These are phyloP conservation scores for Candida anglica DNA, from an alignment of 805 yeast genomes.

Conservation along the genomic window DNA sequence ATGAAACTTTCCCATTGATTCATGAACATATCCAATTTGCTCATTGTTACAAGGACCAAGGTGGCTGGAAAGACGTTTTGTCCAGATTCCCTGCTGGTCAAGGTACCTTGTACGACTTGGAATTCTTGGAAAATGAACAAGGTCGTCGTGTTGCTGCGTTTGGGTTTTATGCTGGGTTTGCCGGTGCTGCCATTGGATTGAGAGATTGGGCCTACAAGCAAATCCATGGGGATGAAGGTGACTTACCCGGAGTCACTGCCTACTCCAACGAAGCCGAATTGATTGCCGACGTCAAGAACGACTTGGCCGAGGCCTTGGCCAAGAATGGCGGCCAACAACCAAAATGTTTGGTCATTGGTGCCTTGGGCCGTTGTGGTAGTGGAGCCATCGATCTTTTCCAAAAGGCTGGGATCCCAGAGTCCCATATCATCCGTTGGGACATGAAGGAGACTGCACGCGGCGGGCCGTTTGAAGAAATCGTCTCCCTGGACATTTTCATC, in stretches of 20 bases:
- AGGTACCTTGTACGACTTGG: conserved; percentile 89
- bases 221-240: conserved; percentile 52
- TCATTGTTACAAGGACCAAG: conserved; percentile 97
- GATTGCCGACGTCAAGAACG: conserved; percentile 64
- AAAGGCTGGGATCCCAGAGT: conserved; percentile 84
- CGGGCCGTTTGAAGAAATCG: conserved; percentile 95
- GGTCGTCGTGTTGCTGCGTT: conserved; percentile 99
- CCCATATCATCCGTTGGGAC: conserved; percentile 88
- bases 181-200: conserved; percentile 97
- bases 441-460: conserved; percentile 95
- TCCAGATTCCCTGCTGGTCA: conserved; percentile 86
- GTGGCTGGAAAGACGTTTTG: conserved; percentile 92
- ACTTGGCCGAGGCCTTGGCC: conserved; percentile 51
- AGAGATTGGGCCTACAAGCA: conserved; percentile 94
- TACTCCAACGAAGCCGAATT: conserved; percentile 76
- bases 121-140: conserved; percentile 86
- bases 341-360: conserved; percentile 87
- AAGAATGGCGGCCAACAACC: conserved; percentile 67
- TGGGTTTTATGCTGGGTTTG: conserved; percentile 99
- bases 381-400: conserved; percentile 87
- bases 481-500: conserved; percentile 81
- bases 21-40: conserved; percentile 99
- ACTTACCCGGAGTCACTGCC: conserved; percentile 77
- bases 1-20: conserved; percentile 80
- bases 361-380: conserved; percentile 97